These are phyloP conservation scores for Syncephalastrum racemosum DNA, from an alignment of 371 early-diverging fungal species.

Conservation along the genomic window DNA sequence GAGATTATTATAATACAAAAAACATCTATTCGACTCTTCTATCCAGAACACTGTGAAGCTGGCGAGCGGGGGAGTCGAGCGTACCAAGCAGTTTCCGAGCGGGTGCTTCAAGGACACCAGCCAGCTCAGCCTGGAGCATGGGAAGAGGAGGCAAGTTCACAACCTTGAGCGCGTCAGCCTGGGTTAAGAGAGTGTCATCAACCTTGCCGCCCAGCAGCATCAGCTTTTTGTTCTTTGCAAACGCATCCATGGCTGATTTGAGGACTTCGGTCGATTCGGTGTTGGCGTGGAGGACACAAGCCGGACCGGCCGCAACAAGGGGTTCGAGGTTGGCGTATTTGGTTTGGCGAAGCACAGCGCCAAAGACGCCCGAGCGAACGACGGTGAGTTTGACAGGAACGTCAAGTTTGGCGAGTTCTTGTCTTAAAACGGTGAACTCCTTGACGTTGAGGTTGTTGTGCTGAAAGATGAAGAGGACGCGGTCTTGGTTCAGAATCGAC, in stretches of 20 bases:
- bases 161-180: slow-evolving; percentile 54
- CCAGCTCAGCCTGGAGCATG: slow-evolving; percentile 52
- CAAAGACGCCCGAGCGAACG: slow-evolving; percentile 55
- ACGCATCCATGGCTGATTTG: slow-evolving; percentile 44
- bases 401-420: slow-evolving; percentile 40
- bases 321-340: slow-evolving; percentile 59
- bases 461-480: slow-evolving; percentile 62
- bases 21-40: slow-evolving; percentile 38
- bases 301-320: slow-evolving; percentile 52
- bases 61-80: slow-evolving; percentile 47
- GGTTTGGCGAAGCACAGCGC: slow-evolving; percentile 52
- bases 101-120: slow-evolving; percentile 60
- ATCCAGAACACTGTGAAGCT: slow-evolving; percentile 47
- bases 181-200: slow-evolving; percentile 53
- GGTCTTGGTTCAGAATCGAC: slow-evolving; percentile 49
- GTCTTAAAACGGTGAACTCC: slow-evolving; percentile 58
- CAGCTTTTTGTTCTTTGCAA: slow-evolving; percentile 64
- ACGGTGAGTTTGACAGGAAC: slow-evolving; percentile 44
- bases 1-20: slow-evolving; percentile 12
- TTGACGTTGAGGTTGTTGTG: slow-evolving; percentile 69
- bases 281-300: slow-evolving; percentile 56
- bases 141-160: slow-evolving; percentile 59
- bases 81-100: slow-evolving; percentile 54
- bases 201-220: slow-evolving; percentile 64
- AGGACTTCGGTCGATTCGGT: slow-evolving; percentile 38